A percentile compares a stretch with the other conserved stretches of the same genome.
These are phyloP conservation scores for Dryadomyces quercus-mongolicae DNA, from an alignment of 2,329 filamentous ascomycete species.

Conservation along the genomic window DNA sequence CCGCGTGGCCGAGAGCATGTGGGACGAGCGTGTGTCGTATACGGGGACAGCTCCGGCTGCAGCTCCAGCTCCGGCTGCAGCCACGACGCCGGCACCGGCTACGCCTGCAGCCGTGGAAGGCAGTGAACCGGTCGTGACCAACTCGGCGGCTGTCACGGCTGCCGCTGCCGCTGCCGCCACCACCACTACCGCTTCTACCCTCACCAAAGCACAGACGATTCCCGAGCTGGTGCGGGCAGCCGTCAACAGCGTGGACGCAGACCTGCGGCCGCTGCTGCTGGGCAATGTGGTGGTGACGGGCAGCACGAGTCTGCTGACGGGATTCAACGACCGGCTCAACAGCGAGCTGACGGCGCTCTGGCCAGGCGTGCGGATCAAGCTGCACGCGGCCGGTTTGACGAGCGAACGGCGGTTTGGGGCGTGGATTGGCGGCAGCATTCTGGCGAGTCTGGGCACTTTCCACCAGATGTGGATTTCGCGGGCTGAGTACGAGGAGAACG, in stretches of 20 bases:
- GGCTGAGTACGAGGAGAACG: slow-evolving; percentile 97
- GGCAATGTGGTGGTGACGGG: slow-evolving; percentile 90
- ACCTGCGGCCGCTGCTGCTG: slow-evolving; percentile 71
- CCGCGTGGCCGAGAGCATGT: slow-evolving; percentile 77
- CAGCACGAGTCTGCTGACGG: slow-evolving; percentile 74
- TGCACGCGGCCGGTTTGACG: slow-evolving; percentile 75
- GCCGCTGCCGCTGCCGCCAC: too few relatives aligned
- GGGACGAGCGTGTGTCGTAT: slow-evolving; percentile 71
- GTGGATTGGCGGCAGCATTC: slow-evolving; percentile 94
- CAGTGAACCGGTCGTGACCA: slow-evolving; percentile 4
- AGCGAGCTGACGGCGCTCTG: slow-evolving; percentile 71
- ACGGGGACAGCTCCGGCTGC: slow-evolving; percentile 10
- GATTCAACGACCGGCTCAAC: slow-evolving; percentile 83
- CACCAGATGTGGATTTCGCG: slow-evolving; percentile 99
- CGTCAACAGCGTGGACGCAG: slow-evolving; percentile 73
- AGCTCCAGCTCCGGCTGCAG: background rate
- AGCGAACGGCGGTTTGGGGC: slow-evolving; percentile 80
- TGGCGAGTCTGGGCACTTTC: slow-evolving; percentile 91
- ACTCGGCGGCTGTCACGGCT: too few relatives aligned
- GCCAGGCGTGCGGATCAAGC: slow-evolving; percentile 74
- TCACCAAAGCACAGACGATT: slow-evolving; percentile 65
- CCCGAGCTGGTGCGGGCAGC: slow-evolving; percentile 70
- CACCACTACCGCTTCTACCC: too few relatives aligned
- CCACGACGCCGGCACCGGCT: background rate
- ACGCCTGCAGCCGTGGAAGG: background rate